Base-by-base conservation (phyloP, 1,284 basidiomycete species). In the Retiboletus flavoniger region DNA sequence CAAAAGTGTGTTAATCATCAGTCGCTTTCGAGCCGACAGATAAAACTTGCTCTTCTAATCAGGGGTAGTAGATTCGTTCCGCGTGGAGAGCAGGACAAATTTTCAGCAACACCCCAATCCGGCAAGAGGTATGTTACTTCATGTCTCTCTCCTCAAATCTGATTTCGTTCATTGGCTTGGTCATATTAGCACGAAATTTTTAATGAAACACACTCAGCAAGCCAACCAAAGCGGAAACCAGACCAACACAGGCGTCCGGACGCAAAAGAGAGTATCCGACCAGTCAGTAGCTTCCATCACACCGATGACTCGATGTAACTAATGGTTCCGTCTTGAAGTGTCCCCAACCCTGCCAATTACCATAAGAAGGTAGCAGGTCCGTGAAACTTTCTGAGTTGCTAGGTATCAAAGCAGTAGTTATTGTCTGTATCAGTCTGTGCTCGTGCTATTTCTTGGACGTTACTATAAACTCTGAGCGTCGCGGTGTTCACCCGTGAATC, bases 251-350 rank as follows among this genome's bases (percentile, higher is more conserved):
- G 49, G 40, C 6, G 26, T 2, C 6, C 56, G 60, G 3, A 0
- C 1, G 11, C 58, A 36, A 16, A 7, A 4, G 4, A 21, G 0
- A 0, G 21, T 13, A 1, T 2, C 29, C 1, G 8, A 14, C 32
- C 28, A 36, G 59, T 63, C 2, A 32, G 58, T 47, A 8, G 3
- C 11, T n/a, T 32, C 19, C 21, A 47, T 43, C 8, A 32, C 42
- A 17, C 21, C 13, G 21, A 3, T 31, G 10, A 24, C 14, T 39
- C 4, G 14, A 3, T 19, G 2, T 47, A 21, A 44, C 38, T 50
- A 13, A 59, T 4, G 16, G 1, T 36, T 34, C 26, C 7, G 34
- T 31, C 35, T 28, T n/a, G 5, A 44, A 58, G 43, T 8, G 1
- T 16, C 17, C 2, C 28, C 4, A 24, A 41, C 14, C 4, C 31